A percentile compares a stretch with the other conserved stretches of the same genome.
These are phyloP conservation scores for Candida maesae DNA, from an alignment of 805 yeast genomes.

Conservation along the genomic window DNA sequence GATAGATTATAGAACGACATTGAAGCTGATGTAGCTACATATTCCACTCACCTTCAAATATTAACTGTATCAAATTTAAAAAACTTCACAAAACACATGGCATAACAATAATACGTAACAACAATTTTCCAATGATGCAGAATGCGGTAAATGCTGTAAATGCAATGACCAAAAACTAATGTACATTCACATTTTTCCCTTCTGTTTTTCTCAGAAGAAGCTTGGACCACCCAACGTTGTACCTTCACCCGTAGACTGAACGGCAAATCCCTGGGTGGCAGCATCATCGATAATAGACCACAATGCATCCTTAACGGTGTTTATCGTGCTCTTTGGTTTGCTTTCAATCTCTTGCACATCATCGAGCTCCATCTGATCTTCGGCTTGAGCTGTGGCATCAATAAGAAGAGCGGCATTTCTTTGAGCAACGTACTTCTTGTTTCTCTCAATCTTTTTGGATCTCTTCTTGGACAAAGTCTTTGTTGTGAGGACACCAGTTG, in stretches of 20 bases:
- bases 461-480: conserved; percentile 71
- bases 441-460: conserved; percentile 75
- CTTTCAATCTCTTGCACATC: conserved; percentile 10
- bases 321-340: conserved; percentile 31
- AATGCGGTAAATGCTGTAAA: conserved; percentile 3
- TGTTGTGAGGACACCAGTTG: conserved; percentile 39
- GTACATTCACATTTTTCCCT: conserved; percentile 2
- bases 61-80: background rate
- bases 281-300: conserved; percentile 70
- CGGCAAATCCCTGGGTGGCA: conserved; percentile 41
- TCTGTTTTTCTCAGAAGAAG: conserved; percentile 33
- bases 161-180: conserved; percentile 5
- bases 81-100: background rate
- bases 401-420: conserved; percentile 44
- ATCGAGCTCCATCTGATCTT: conserved; percentile 49
- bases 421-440: conserved; percentile 62
- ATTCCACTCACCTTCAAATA: background rate
- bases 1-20: too few species aligned
- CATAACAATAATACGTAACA: background rate
- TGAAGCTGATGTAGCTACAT: too few species aligned
- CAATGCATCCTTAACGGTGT: conserved; percentile 57
- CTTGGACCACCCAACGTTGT: conserved; percentile 80
- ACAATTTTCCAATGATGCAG: background rate
- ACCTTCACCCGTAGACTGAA: conserved; percentile 58
- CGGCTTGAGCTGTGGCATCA: conserved; percentile 47